Percentiles rank a stretch among this genome's conserved stretches.
phyloP scores from a whole-genome alignment of 2,329 filamentous ascomycete species.

The Neobulgaria alba region DNA sequence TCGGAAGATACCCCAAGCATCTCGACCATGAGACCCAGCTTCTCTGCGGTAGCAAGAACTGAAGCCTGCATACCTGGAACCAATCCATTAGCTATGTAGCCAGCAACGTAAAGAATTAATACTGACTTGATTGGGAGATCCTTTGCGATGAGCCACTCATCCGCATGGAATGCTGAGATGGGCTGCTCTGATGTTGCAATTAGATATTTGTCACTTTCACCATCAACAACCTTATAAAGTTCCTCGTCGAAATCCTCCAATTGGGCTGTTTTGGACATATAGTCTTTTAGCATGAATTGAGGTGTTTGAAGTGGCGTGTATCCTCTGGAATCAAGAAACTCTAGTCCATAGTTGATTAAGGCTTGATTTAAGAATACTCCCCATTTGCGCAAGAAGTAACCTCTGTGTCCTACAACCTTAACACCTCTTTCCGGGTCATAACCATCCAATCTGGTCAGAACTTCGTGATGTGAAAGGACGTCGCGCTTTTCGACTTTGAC shows the following conservation, averaged over 20 bases:
- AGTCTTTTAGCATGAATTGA: constrained; percentile 88
- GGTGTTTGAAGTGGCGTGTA: constrained; percentile 80
- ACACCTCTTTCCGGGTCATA: constrained; percentile 90
- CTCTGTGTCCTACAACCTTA: constrained; percentile 89
- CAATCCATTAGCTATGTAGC: constrained; percentile 4
- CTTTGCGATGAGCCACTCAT: constrained; percentile 81
- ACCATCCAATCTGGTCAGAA: constrained; percentile 77
- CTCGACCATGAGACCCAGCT: constrained; percentile 81
- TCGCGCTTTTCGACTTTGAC: constrained; percentile 66
- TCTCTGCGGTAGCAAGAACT: constrained; percentile 95
- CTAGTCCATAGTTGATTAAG: constrained; percentile 87
- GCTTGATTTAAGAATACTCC: constrained; percentile 89
- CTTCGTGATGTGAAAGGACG: constrained; percentile 86
- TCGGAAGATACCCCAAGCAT: constrained; percentile 97
- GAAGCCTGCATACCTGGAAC: constrained; percentile 64
- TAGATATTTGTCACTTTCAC: constrained; percentile 78
- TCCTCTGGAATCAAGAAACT: constrained; percentile 74
- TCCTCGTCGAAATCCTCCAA: constrained; percentile 97
- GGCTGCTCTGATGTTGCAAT: constrained; percentile 88
- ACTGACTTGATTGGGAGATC: constrained; percentile 78
- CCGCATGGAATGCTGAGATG: constrained; percentile 82
- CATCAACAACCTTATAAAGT: constrained; percentile 90
- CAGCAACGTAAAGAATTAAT: not conserved
- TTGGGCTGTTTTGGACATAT: constrained; percentile 98
- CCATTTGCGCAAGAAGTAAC: constrained; percentile 85